Percentiles rank a stretch among this genome's conserved stretches.
phyloP scores from a whole-genome alignment of 2,329 filamentous ascomycete species.

The Fusarium lyarnte region DNA sequence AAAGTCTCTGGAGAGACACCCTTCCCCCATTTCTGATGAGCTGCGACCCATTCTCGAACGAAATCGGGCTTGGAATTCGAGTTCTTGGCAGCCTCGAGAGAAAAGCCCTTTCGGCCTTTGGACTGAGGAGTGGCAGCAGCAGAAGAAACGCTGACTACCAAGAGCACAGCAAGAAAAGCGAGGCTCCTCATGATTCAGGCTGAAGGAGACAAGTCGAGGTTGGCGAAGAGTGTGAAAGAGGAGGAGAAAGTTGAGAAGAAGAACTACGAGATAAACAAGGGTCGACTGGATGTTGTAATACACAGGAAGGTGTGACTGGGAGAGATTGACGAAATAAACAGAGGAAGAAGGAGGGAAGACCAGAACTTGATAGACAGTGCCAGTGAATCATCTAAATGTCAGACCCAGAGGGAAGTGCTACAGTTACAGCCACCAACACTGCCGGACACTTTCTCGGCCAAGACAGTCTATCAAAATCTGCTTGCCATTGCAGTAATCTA shows the following conservation, averaged over 20 bases:
- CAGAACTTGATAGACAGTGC: background rate
- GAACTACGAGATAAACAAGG: background rate
- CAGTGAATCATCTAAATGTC: constrained; percentile 11
- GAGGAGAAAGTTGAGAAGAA: background rate
- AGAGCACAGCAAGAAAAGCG: constrained; percentile 26
- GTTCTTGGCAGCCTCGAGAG: constrained; percentile 41
- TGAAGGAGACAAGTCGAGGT: background rate
- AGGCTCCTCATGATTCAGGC: constrained; percentile 26
- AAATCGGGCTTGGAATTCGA: constrained; percentile 44
- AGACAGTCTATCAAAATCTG: background rate
- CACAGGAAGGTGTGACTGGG: background rate
- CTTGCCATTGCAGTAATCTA: background rate
- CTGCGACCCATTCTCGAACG: constrained; percentile 47
- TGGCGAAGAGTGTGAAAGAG: background rate
- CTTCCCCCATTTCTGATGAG: constrained; percentile 49
- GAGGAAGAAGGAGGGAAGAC: background rate
- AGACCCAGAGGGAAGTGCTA: background rate
- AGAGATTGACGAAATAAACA: background rate
- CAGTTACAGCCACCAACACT: constrained; percentile 3
- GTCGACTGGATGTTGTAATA: background rate
- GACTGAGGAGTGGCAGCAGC: constrained; percentile 14
- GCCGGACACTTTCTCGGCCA: constrained; percentile 16
- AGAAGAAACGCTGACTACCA: constrained; percentile 21
- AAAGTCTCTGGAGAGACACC: constrained; percentile 29
- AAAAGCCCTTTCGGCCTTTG: constrained; percentile 38